Evolutionary conservation across 2,329 filamentous ascomycete genomes (phyloP), one percentile per base, ranked within the genome.

Genomic region (Huntiella moniliformis): DNA sequence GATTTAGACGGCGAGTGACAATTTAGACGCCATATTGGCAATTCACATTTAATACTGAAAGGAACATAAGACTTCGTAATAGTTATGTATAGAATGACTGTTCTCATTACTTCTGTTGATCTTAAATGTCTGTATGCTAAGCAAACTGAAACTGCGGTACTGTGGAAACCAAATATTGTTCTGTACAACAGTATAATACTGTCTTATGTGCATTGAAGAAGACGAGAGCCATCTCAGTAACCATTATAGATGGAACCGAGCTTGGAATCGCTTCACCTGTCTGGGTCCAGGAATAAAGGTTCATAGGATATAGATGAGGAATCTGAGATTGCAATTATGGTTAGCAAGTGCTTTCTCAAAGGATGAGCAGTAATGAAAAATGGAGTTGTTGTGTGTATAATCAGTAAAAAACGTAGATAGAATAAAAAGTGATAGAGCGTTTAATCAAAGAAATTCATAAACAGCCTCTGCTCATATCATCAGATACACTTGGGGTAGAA

Each of bases 381-480:
- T 11, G 5, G 5, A 12, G 44, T 35, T 13, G n/a, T 28, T 35
- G 40, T 44, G 48, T 50, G 37, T 36, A 8, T 15, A 11, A 47
- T 50, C 48, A 50, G 48, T 45, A 22, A 40, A 45, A 42, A 45
- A 47, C 38, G 45, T 48, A 48, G 48, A 50, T 50, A 50, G 48
- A 50, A 45, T 50, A 47, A 47, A 50, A 35, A 40, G 39, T 46
- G 44, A 33, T 44, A 28, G 38, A 47, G 45, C 42, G 42, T 50
- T 47, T 46, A 52, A 45, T 47, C 38, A 49, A 35, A 39, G 45
- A 42, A 49, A 46, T 59, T 66, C 63, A 66, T 66, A 66, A 66
- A 66, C 63, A 66, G 63, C 63, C 63, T 66, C 63, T 64, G 61
- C 46, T 46, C 42, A 38, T 56, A 56, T 64, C 62, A 65, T 65